Base-by-base conservation (phyloP, 345 rosid species). In the Adansonia digitata region DNA sequence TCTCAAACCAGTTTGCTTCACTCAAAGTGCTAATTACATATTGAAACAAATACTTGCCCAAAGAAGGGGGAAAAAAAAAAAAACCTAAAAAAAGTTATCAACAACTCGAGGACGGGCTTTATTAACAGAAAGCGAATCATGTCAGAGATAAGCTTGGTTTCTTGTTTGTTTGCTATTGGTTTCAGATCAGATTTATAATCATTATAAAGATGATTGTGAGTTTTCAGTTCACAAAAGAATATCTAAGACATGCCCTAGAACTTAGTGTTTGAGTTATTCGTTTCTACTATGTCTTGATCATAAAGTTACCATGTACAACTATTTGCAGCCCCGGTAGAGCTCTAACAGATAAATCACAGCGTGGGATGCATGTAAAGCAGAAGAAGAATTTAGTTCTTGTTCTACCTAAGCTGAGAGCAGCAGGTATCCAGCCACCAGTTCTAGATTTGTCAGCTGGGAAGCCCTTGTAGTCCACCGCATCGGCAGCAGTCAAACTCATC, bases 371-470 rank as follows among this genome's bases (percentile, higher is more conserved):
- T 40, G 27, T 11, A 42, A 66, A 66, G 29, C 8, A 43, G n/a
- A 39, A 66, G 31, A 24, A 18, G 42, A 43, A 40, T 0, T 22
- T 66, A 18, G 15, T 68, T 68, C 53, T 69, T 49, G 62, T 5
- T 48, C 14, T 71, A 90, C 95, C 95, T 74, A 90, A 77, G 77
- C 81, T 88, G 77, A 90, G 86, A 76, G 91, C 87, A 46, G 92
- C 90, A 52, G 88, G 83, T 63, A 82, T 31, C 92, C 91, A 90
- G 43, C 95, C 91, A 72, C 95, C 92, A 29, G 91, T 87, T 73
- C 78, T 88, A 29, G 88, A 78, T 65, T 81, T 86, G 73, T 88
- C 90, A 17, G 92, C 92, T 1, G 90, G 91, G 57, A 43, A 78
- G 51, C 91, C 91, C 27, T 39, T 78, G 79, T 81, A 87, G 79